Percentiles rank a stretch among this genome's conserved stretches.
Conservation (phyloP, 2,329 filamentous ascomycete genomes). For the Aspergillus versicolor region DNA sequence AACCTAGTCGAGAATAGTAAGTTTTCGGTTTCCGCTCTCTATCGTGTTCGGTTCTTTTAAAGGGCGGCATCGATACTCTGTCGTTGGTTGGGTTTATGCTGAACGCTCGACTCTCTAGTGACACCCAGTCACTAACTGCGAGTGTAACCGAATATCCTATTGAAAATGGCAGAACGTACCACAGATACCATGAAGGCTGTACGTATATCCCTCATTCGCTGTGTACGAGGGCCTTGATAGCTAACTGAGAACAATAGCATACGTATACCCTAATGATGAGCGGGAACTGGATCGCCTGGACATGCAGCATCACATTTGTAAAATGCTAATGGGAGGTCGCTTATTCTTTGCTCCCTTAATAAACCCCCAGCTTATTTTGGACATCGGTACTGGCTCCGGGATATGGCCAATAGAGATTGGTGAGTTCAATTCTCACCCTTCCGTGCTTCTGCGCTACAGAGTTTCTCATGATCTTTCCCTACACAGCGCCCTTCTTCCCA, state of each 20-base stretch:
- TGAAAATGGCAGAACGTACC: slow-evolving; percentile 45
- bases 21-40: slow-evolving; percentile 7
- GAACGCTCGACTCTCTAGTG: slow-evolving; percentile 19
- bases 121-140: slow-evolving; percentile 43
- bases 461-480: slow-evolving; percentile 6
- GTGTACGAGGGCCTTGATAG: neutral
- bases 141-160: slow-evolving; percentile 46
- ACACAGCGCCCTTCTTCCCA: slow-evolving; percentile 50
- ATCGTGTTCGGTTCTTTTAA: neutral
- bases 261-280: slow-evolving; percentile 54
- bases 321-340: slow-evolving; percentile 44
- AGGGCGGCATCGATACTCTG: neutral
- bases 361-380: slow-evolving; percentile 51
- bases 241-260: slow-evolving; percentile 30
- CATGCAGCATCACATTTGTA: slow-evolving; percentile 56
- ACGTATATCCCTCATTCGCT: slow-evolving; percentile 16
- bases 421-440: slow-evolving; percentile 16
- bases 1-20: slow-evolving; percentile 28
- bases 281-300: slow-evolving; percentile 57
- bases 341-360: slow-evolving; percentile 50
- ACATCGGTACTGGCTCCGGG: slow-evolving; percentile 62
- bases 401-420: slow-evolving; percentile 71
- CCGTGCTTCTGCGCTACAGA: slow-evolving; percentile 13
- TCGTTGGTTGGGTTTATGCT: neutral
- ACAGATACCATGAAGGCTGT: slow-evolving; percentile 47